A percentile compares a stretch with the other conserved stretches of the same genome.
Evolutionary conservation across 2,329 filamentous ascomycete species (phyloP).

Genomic region (Chrysoporthe cubensis): DNA sequence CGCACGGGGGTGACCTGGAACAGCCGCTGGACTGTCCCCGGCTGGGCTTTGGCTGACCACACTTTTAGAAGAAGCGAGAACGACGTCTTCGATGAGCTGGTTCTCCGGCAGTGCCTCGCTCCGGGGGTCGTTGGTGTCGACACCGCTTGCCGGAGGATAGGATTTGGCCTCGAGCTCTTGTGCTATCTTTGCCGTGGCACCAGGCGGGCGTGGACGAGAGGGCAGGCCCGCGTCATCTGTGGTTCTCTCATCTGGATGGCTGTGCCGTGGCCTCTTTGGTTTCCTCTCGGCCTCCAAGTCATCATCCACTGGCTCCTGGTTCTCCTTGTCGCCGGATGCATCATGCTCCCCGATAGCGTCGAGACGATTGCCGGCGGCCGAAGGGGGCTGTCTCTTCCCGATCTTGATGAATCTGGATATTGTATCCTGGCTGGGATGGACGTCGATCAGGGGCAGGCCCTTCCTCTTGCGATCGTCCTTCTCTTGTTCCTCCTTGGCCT

Average conservation of each 20-base stretch:
- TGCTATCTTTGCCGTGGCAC: conserved; percentile 12
- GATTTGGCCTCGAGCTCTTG: conserved; percentile 13
- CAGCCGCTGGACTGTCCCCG: neutral
- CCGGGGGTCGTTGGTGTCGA: conserved; percentile 19
- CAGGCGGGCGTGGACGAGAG: conserved; percentile 10
- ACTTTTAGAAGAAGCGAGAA: conserved; percentile 16
- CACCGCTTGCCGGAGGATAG: conserved; percentile 20
- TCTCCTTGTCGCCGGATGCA: conserved; percentile 5
- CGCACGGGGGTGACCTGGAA: neutral
- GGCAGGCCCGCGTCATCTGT: conserved; percentile 11
- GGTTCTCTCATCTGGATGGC: conserved; percentile 1
- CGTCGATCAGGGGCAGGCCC: conserved; percentile 57
- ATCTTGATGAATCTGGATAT: conserved; percentile 55
- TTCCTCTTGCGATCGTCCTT: conserved; percentile 54
- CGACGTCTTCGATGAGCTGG: conserved; percentile 24
- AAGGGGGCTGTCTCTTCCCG: conserved; percentile 33
- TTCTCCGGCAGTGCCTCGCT: conserved; percentile 20
- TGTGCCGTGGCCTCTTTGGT: conserved; percentile 20
- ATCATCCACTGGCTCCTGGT: conserved; percentile 2
- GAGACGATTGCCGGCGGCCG: conserved; percentile 27
- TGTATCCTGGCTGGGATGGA: conserved; percentile 60
- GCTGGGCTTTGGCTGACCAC: conserved; percentile 4
- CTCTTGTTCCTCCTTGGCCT: conserved; percentile 55
- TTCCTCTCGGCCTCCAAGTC: neutral
- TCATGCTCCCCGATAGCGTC: conserved; percentile 10